Conservation (phyloP, 2,329 filamentous ascomycete species). For the Exserohilum rostratum region DNA sequence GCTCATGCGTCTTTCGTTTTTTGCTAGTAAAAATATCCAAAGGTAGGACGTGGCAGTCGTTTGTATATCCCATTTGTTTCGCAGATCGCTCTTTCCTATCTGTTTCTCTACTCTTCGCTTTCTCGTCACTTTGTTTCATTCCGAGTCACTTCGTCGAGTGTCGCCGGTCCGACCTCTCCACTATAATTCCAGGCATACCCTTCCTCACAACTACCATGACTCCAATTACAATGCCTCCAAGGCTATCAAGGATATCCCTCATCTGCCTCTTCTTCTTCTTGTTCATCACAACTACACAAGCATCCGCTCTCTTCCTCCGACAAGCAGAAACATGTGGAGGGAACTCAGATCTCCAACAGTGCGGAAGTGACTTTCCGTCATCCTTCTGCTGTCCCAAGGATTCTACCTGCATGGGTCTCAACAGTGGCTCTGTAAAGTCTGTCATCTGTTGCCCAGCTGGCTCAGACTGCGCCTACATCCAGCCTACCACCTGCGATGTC, state of each 20-base stretch:
- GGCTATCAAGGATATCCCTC: conserved; percentile 42
- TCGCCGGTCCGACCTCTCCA: conserved; percentile 17
- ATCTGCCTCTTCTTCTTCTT: conserved; percentile 40
- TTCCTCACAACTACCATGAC: conserved; percentile 30
- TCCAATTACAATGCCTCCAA: conserved; percentile 33
- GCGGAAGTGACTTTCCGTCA: conserved; percentile 62
- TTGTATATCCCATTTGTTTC: conserved; percentile 14
- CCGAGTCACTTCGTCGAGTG: conserved; percentile 14
- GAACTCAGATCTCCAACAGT: conserved; percentile 56
- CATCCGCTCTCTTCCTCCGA: conserved; percentile 38
- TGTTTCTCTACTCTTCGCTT: conserved; percentile 5
- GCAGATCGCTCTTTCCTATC: conserved; percentile 1
- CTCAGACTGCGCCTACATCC: conserved; percentile 64
- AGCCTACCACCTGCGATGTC: conserved; percentile 69
- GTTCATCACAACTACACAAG: conserved; percentile 30
- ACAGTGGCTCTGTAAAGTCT: conserved; percentile 66
- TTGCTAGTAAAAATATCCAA: conserved; percentile 28
- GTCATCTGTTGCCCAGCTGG: conserved; percentile 72
- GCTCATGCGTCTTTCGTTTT: conserved; percentile 17
- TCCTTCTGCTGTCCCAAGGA: conserved; percentile 69
- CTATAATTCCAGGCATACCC: conserved; percentile 3
- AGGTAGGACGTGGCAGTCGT: conserved; percentile 10
- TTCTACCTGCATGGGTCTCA: conserved; percentile 64
- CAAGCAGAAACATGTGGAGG: conserved; percentile 58
- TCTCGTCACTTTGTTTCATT: conserved; percentile 11